A percentile compares a stretch with the other conserved stretches of the same genome.
Conservation (phyloP, 2,329 filamentous ascomycete species). For the Pseudogymnoascus sp. region DNA sequence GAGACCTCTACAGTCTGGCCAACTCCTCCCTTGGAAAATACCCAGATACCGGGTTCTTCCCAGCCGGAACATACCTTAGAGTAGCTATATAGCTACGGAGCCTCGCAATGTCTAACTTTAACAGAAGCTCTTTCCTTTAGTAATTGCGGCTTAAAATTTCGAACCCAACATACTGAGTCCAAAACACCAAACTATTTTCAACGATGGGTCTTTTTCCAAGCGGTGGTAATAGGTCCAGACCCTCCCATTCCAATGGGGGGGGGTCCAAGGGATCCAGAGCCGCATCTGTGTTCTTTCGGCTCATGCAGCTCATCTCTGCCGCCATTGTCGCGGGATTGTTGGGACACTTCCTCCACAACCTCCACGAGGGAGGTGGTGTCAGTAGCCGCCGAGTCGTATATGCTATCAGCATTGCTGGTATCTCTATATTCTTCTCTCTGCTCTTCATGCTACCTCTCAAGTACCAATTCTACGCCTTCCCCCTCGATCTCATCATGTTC, state of each 20-base stretch:
- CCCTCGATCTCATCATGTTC: constrained; percentile 8
- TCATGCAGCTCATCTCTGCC: constrained; percentile 9
- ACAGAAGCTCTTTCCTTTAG: no score
- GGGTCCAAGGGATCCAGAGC: not conserved
- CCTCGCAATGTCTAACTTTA: not conserved
- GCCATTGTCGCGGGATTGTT: constrained; percentile 9
- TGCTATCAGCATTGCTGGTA: constrained; percentile 5
- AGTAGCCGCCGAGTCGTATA: constrained; percentile 5
- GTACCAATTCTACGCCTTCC: constrained; percentile 10
- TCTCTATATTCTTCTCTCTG: constrained; percentile 2
- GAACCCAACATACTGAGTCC: not conserved
- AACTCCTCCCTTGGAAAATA: not conserved
- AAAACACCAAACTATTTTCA: not conserved
- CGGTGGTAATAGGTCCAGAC: not conserved
- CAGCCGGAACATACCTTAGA: not conserved
- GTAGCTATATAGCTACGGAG: not conserved
- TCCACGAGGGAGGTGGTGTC: not conserved
- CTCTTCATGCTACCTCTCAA: constrained; percentile 11
- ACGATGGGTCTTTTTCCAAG: constrained; percentile 8
- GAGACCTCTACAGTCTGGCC: not conserved
- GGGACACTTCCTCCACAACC: not conserved
- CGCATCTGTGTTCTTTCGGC: not conserved
- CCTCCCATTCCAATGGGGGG: not conserved
- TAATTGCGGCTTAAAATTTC: not conserved
- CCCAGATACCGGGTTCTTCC: not conserved